phyloP scores from a whole-genome alignment of 2,329 filamentous ascomycete species.

The Tolypocladium cylindrosporum region DNA sequence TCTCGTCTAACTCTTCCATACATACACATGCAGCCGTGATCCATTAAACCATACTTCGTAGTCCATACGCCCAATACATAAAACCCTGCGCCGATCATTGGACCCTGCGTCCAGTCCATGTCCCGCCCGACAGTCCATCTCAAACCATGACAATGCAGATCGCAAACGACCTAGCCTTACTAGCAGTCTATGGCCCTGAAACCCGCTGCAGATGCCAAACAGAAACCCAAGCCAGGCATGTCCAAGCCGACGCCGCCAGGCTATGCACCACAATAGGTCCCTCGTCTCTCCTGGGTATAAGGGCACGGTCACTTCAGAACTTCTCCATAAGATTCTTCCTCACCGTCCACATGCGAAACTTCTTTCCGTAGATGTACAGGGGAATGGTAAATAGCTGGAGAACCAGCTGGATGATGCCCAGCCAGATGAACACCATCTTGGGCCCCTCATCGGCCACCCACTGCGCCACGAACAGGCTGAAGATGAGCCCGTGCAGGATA shows the following conservation, averaged over 20 bases:
- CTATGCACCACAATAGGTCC: no score
- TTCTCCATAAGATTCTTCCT: slow-evolving; percentile 79
- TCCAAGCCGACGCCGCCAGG: no score
- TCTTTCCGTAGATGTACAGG: slow-evolving; percentile 91
- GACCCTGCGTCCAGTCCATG: background rate
- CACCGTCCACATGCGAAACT: slow-evolving; percentile 89
- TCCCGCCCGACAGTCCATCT: background rate
- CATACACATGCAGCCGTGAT: background rate
- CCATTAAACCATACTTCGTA: background rate
- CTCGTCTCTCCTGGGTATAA: no score
- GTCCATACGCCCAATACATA: no score
- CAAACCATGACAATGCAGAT: background rate
- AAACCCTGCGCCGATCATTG: no score
- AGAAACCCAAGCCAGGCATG: background rate
- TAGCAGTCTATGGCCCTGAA: background rate
- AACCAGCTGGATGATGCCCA: slow-evolving; percentile 77
- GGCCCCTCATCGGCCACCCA: slow-evolving; percentile 73
- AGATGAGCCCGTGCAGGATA: slow-evolving; percentile 80
- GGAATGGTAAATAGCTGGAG: slow-evolving; percentile 69
- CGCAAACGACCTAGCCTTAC: background rate
- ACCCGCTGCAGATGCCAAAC: background rate
- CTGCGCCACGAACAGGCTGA: slow-evolving; percentile 75
- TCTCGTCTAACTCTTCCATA: background rate
- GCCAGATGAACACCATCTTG: slow-evolving; percentile 68
- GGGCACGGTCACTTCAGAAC: slow-evolving; percentile 23